These are phyloP conservation scores for Malus domestica DNA, from an alignment of 306 rosid species.

Conservation along the genomic window ASM211411v1 NC_041796.1:11642001-11642500, in stretches of 20 bases:
- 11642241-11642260: conserved; percentile 3
- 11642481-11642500: not conserved
- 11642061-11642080: conserved; percentile 28
- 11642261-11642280: not conserved
- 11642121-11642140: conserved; percentile 19
- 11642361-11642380: not conserved
- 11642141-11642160: not conserved
- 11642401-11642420: not conserved
- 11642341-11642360: not conserved
- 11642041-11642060: not conserved
- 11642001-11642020: not conserved
- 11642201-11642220: conserved; percentile 27
- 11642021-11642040: not conserved
- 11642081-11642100: conserved; percentile 6
- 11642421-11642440: not conserved
- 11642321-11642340: not conserved
- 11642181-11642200: not conserved
- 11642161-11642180: not conserved
- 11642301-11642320: not conserved
- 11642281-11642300: not conserved
- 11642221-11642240: conserved; percentile 27
- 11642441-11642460: not conserved
- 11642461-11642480: not conserved
- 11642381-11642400: not conserved
- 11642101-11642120: conserved; percentile 47